Conservation (phyloP, 768 basidiomycete species). For the Rubroboletus satanas region DNA sequence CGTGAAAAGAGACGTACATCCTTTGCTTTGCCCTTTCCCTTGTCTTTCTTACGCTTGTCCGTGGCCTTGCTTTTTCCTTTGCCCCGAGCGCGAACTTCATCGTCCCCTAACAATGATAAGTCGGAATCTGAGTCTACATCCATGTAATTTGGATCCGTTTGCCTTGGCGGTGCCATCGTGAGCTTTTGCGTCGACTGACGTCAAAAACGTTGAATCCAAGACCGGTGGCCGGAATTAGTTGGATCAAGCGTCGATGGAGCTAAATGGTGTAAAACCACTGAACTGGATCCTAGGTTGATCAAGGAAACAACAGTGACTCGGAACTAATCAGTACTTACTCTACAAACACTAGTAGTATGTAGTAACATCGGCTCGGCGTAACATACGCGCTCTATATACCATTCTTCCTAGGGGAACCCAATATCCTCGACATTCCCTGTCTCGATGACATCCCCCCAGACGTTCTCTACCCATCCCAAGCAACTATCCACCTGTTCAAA, state of each 20-base stretch:
- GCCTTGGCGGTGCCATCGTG: conserved; percentile 26
- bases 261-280: neutral
- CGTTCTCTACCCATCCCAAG: conserved; percentile 51
- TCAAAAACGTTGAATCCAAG: neutral
- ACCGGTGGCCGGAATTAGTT: neutral
- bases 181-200: neutral
- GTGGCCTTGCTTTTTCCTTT: conserved; percentile 54
- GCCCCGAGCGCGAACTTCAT: conserved; percentile 44
- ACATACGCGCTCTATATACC: neutral
- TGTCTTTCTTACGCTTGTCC: conserved; percentile 52
- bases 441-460: conserved; percentile 48
- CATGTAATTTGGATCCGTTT: conserved; percentile 38
- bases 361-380: neutral
- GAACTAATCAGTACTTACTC: no score
- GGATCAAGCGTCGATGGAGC: neutral
- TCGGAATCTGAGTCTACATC: conserved; percentile 71
- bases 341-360: neutral
- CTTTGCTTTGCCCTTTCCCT: conserved; percentile 40
- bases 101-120: conserved; percentile 56
- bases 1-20: conserved; percentile 22
- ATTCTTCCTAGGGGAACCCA: neutral
- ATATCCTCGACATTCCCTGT: neutral
- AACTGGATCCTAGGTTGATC: neutral
- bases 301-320: neutral
- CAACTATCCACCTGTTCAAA: conserved; percentile 38